Conservation (phyloP, 2,329 filamentous ascomycete genomes). For the Pseudocercospora macadamiae region DNA sequence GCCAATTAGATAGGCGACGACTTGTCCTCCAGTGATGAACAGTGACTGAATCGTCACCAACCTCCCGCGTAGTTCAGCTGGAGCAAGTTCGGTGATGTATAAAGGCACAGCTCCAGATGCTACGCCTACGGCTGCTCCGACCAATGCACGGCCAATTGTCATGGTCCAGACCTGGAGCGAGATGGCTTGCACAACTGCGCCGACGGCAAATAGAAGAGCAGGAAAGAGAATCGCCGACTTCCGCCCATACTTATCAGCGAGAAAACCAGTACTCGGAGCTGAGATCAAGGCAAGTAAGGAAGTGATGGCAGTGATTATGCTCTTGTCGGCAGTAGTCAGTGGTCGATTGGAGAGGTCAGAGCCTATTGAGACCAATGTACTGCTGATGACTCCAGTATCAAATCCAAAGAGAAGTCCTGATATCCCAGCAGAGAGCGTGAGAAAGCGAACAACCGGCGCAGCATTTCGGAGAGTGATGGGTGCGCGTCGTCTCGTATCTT, state of each 20-base stretch:
- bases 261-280: constrained; percentile 42
- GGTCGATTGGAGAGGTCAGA: constrained; percentile 55
- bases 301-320: constrained; percentile 61
- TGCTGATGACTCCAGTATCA: constrained; percentile 65
- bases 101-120: constrained; percentile 80
- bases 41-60: constrained; percentile 81
- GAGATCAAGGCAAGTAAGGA: constrained; percentile 61
- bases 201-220: constrained; percentile 68
- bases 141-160: constrained; percentile 68
- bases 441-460: constrained; percentile 52
- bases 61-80: constrained; percentile 63
- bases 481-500: neutral
- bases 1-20: constrained; percentile 83
- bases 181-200: constrained; percentile 67
- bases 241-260: constrained; percentile 55
- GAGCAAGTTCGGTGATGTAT: constrained; percentile 41
- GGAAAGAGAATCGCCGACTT: constrained; percentile 56
- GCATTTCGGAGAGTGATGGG: constrained; percentile 27
- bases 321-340: constrained; percentile 58
- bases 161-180: constrained; percentile 63
- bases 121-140: constrained; percentile 73
- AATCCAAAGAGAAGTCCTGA: constrained; percentile 65
- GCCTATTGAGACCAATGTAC: constrained; percentile 60
- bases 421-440: constrained; percentile 61
- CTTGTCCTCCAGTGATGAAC: constrained; percentile 85